Conservation (phyloP, 306 rosid species). For the Fragaria vesca region DNA sequence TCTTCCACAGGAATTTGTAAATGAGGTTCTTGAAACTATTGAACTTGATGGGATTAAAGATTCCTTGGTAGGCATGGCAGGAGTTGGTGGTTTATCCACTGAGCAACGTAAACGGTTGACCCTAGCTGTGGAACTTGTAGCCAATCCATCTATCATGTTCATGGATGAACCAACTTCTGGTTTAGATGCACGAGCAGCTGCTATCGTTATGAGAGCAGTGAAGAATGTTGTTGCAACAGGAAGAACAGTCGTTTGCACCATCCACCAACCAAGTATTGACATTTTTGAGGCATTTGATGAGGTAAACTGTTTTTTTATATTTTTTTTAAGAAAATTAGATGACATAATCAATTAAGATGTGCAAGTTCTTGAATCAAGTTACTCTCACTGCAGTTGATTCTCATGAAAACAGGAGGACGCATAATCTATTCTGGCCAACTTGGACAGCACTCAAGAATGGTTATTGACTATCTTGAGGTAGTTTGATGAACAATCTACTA, state of each 20-base stretch:
- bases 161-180: slow-evolving; percentile 92
- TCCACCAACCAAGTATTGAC: slow-evolving; percentile 81
- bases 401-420: slow-evolving; percentile 72
- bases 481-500: slow-evolving; percentile 13
- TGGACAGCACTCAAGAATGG: slow-evolving; percentile 55
- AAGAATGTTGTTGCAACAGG: slow-evolving; percentile 73
- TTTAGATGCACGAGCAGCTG: slow-evolving; percentile 80
- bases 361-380: neutral
- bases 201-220: slow-evolving; percentile 83
- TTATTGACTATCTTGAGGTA: slow-evolving; percentile 73
- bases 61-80: slow-evolving; percentile 61
- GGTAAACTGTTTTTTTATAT: slow-evolving; percentile 35
- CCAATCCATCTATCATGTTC: slow-evolving; percentile 81
- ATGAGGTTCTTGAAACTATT: slow-evolving; percentile 71
- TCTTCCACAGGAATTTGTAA: slow-evolving; percentile 59
- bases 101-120: slow-evolving; percentile 82
- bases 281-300: slow-evolving; percentile 81
- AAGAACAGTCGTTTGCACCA: slow-evolving; percentile 76
- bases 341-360: neutral
- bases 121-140: slow-evolving; percentile 79
- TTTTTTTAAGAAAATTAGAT: neutral
- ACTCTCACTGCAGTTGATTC: slow-evolving; percentile 60
- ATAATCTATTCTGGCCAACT: slow-evolving; percentile 62
- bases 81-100: slow-evolving; percentile 70
- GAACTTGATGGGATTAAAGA: slow-evolving; percentile 71